phyloP scores from a whole-genome alignment of 768 basidiomycete species.

The Tremella yokohamensis region DNA sequence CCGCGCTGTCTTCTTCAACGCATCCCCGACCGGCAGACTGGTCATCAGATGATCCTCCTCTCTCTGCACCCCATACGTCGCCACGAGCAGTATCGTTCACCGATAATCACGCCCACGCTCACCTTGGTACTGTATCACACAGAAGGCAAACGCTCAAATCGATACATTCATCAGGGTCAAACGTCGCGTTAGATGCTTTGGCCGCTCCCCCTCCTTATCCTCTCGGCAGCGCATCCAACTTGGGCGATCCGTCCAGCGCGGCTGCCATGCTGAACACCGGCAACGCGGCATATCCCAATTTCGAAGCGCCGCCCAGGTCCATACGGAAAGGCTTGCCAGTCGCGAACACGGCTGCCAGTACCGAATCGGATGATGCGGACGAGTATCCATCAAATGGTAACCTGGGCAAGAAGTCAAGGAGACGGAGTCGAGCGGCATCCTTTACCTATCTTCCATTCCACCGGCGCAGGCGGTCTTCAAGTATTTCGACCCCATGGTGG shows the following conservation, averaged over 20 bases:
- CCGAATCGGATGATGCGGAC: slow-evolving; percentile 20
- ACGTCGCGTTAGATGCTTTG: slow-evolving; percentile 20
- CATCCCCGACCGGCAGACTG: slow-evolving; percentile 24
- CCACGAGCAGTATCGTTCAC: slow-evolving; percentile 7
- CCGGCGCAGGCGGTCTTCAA: slow-evolving; percentile 23
- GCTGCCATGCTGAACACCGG: not conserved
- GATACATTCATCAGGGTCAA: slow-evolving; percentile 28
- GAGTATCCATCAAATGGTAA: slow-evolving; percentile 14
- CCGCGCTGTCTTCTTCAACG: slow-evolving; percentile 5
- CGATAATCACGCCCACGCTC: slow-evolving; percentile 3
- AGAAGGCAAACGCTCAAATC: slow-evolving; percentile 5
- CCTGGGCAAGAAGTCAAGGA: slow-evolving; percentile 10
- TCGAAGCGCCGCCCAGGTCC: not conserved
- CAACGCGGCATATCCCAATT: not conserved
- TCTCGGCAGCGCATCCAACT: not conserved
- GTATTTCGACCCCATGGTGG: slow-evolving; percentile 20
- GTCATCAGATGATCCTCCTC: slow-evolving; percentile 20
- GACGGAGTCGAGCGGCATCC: slow-evolving; percentile 20
- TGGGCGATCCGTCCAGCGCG: not conserved
- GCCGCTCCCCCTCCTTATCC: slow-evolving; percentile 7
- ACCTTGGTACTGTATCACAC: slow-evolving; percentile 5
- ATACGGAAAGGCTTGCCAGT: not conserved
- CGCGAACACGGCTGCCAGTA: too few relatives aligned
- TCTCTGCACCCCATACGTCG: slow-evolving; percentile 7
- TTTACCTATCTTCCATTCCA: slow-evolving; percentile 37